Evolutionary conservation across 2,329 filamentous ascomycete species (phyloP).

Genomic region (Pyrenochaeta sp.): DNA sequence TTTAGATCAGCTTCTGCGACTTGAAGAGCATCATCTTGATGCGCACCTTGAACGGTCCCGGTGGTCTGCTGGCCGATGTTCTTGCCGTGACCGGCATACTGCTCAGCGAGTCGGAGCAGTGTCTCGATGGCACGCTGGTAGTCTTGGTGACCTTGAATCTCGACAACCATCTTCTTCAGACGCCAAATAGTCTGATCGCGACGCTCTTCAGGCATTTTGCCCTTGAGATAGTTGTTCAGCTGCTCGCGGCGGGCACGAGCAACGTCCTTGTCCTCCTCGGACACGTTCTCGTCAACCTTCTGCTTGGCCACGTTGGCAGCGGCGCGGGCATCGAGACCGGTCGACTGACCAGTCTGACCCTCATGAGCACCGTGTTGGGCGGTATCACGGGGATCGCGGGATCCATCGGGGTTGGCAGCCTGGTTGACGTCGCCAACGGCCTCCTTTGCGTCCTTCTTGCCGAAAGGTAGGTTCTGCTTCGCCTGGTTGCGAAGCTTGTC

Average conservation of each 20-base stretch:
- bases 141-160: conserved; percentile 94
- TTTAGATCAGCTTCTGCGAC: conserved; percentile 82
- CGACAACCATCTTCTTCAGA: conserved; percentile 96
- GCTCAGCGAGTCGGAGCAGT: conserved; percentile 81
- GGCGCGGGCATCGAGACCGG: conserved; percentile 62
- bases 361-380: conserved; percentile 62
- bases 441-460: conserved; percentile 65
- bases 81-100: conserved; percentile 80
- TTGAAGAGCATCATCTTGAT: conserved; percentile 69
- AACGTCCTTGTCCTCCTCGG: conserved; percentile 65
- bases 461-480: conserved; percentile 64
- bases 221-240: conserved; percentile 77
- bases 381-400: conserved; percentile 63
- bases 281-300: conserved; percentile 68
- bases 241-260: conserved; percentile 55
- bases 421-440: conserved; percentile 66
- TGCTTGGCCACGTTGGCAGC: conserved; percentile 63
- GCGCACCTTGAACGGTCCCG: conserved; percentile 76
- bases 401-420: conserved; percentile 64
- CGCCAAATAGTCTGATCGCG: conserved; percentile 92
- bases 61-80: conserved; percentile 69
- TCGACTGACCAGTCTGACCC: conserved; percentile 55
- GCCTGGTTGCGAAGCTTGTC: conserved; percentile 74
- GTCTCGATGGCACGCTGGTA: conserved; percentile 93
- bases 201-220: conserved; percentile 91